phyloP scores from a whole-genome alignment of 345 rosid genomes.

The Mallotus nudiflorus region DNA sequence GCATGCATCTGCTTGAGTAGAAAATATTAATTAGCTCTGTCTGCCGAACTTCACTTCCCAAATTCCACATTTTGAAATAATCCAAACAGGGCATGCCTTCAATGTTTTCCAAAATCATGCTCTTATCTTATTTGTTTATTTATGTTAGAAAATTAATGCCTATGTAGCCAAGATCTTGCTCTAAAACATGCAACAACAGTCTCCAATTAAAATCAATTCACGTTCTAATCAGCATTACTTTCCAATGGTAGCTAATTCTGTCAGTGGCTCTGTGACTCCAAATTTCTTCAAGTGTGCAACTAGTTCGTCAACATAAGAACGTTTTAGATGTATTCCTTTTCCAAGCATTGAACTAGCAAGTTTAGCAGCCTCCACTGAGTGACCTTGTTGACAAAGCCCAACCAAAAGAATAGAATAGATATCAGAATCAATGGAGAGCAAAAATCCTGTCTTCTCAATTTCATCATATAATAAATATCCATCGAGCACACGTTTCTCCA shows the following conservation, averaged over 20 bases:
- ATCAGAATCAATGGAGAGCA: constrained; percentile 60
- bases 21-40: not conserved
- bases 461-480: constrained; percentile 52
- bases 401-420: constrained; percentile 51
- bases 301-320: constrained; percentile 40
- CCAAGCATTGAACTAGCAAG: constrained; percentile 54
- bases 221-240: constrained; percentile 19
- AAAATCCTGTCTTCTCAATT: constrained; percentile 48
- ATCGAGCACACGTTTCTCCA: constrained; percentile 47
- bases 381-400: constrained; percentile 48
- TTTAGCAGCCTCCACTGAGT: constrained; percentile 58
- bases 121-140: not conserved
- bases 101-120: not conserved
- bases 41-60: not conserved
- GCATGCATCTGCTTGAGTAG: not conserved
- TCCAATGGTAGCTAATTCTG: constrained; percentile 28
- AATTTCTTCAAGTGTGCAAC: constrained; percentile 39
- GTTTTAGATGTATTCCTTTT: constrained; percentile 43
- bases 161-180: not conserved
- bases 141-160: not conserved
- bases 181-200: not conserved
- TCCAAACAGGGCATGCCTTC: not conserved
- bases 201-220: not conserved
- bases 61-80: not conserved
- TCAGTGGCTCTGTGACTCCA: constrained; percentile 45